A percentile compares a stretch with the other conserved stretches of the same genome.
Evolutionary conservation across 148 eudicot genomes (phyloP).

Genomic region (Cornus kousa): DNA sequence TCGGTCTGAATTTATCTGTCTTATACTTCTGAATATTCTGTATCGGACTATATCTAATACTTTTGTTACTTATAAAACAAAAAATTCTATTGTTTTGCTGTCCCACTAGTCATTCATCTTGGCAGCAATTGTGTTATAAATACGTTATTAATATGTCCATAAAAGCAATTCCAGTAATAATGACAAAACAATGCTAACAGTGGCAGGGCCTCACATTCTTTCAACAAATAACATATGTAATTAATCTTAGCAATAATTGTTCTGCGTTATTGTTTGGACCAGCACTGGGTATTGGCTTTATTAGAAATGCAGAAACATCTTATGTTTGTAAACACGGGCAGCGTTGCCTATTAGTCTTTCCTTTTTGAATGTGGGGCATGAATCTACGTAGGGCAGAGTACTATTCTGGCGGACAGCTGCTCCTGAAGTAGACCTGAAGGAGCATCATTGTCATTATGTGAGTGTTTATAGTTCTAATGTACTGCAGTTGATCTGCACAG

Average conservation of each 20-base stretch:
- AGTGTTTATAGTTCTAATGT: no score
- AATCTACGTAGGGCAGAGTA: no score
- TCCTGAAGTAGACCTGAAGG: no score
- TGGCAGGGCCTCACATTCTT: background rate
- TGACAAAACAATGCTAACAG: background rate
- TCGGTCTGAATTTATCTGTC: background rate
- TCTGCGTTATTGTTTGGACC: background rate
- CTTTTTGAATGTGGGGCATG: no score
- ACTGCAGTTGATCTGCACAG: no score
- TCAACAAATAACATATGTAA: background rate
- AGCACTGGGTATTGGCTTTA: background rate
- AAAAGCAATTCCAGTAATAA: background rate
- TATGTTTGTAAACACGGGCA: no score
- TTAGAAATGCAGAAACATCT: background rate
- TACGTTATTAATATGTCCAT: background rate
- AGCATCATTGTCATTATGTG: no score
- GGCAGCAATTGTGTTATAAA: background rate
- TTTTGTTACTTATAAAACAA: background rate
- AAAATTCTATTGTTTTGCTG: background rate
- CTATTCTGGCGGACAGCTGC: no score
- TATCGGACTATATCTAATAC: background rate
- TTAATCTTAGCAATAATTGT: background rate
- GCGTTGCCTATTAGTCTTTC: no score
- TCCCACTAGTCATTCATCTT: background rate
- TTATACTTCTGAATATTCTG: slow-evolving; percentile 6